Conservation (phyloP, 805 yeast genomes). For the Candida schatavii region DNA sequence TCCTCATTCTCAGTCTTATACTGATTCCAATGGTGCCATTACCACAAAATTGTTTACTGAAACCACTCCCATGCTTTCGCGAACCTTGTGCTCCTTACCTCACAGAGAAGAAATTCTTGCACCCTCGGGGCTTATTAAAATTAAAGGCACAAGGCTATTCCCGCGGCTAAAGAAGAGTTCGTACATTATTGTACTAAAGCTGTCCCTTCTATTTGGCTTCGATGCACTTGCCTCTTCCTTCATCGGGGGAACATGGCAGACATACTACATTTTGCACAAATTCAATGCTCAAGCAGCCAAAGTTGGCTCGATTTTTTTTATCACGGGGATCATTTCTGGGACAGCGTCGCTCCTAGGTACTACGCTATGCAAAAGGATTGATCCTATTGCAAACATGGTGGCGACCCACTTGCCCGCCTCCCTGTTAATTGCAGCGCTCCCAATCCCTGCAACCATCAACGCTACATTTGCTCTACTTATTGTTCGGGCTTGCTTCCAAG, state of each 20-base stretch:
- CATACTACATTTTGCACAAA: constrained; percentile 38
- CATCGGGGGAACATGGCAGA: constrained; percentile 46
- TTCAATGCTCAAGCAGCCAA: constrained; percentile 31
- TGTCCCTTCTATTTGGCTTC: constrained; percentile 37
- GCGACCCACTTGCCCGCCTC: constrained; percentile 44
- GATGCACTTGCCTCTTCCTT: constrained; percentile 46
- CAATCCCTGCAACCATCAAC: constrained; percentile 32
- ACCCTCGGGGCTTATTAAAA: constrained; percentile 1
- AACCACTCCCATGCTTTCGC: no score
- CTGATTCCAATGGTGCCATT: no score
- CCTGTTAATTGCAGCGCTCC: constrained; percentile 33
- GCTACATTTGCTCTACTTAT: constrained; percentile 30
- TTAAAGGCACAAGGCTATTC: not conserved
- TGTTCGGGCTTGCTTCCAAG: constrained; percentile 37
- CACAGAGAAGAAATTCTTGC: no score
- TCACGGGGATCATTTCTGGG: constrained; percentile 37
- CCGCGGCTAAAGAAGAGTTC: constrained; percentile 19
- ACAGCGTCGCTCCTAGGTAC: constrained; percentile 42
- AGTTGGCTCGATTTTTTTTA: constrained; percentile 40
- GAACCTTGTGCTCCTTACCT: no score
- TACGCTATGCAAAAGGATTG: constrained; percentile 40
- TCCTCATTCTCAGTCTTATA: no score
- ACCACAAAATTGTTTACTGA: no score
- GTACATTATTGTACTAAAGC: constrained; percentile 24
- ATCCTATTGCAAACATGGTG: constrained; percentile 46